These are phyloP conservation scores for Hortaea werneckii DNA, from an alignment of 2,329 filamentous ascomycete species.

Conservation along the genomic window DNA sequence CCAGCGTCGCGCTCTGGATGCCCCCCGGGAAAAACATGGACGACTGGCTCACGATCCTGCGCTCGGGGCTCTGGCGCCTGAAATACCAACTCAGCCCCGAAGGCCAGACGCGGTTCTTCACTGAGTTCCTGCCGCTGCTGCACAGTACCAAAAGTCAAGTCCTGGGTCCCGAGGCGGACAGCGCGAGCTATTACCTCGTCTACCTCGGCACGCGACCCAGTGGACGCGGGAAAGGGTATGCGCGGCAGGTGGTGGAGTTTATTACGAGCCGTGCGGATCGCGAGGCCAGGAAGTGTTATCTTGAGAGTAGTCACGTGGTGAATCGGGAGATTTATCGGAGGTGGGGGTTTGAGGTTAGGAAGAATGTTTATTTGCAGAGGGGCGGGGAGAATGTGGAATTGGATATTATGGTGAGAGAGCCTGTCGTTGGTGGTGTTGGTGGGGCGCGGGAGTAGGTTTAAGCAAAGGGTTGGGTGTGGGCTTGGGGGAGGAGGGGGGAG, in stretches of 20 bases:
- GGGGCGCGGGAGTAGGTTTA: too few species aligned
- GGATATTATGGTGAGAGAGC: constrained; percentile 76
- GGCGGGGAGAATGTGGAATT: constrained; percentile 51
- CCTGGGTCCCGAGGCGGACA: constrained; percentile 52
- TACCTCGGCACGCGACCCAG: constrained; percentile 68
- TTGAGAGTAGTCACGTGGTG: constrained; percentile 61
- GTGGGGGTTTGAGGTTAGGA: constrained; percentile 60
- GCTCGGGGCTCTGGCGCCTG: constrained; percentile 68
- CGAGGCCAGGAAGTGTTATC: constrained; percentile 59
- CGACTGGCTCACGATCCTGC: constrained; percentile 59
- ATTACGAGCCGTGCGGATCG: constrained; percentile 64
- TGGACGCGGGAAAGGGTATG: constrained; percentile 63
- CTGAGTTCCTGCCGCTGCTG: constrained; percentile 65
- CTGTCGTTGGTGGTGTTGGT: too few species aligned
- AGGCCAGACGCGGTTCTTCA: constrained; percentile 64
- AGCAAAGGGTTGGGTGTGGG: too few species aligned
- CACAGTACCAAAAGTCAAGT: constrained; percentile 60
- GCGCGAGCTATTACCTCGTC: constrained; percentile 68
- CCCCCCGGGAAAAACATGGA: constrained; percentile 65
- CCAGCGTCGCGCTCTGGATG: constrained; percentile 72
- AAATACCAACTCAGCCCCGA: constrained; percentile 64
- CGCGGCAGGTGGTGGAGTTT: constrained; percentile 58
- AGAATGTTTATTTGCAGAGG: constrained; percentile 53
- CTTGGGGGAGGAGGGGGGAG: too few species aligned
- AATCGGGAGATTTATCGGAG: constrained; percentile 66